Percentiles rank a stretch among this genome's conserved stretches.
phyloP scores from a whole-genome alignment of 495 filamentous ascomycete genomes.

The Xylaria longipes region DNA sequence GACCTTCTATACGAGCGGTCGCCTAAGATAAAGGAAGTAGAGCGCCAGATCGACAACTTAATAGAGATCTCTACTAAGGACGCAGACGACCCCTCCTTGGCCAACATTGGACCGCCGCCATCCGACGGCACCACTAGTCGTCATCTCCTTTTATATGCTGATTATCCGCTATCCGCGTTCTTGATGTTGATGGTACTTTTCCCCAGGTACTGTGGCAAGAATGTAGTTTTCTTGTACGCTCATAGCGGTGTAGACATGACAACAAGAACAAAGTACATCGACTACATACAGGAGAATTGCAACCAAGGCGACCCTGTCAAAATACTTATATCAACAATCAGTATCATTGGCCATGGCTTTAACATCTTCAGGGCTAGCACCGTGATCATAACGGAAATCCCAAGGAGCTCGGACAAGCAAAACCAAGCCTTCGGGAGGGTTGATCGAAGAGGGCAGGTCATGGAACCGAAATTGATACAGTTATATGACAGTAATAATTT shows the following conservation, averaged over 20 bases:
- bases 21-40: not conserved
- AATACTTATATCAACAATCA: not conserved
- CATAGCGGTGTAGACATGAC: not conserved
- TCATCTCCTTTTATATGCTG: not conserved
- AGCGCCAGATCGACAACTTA: not conserved
- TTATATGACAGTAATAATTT: not conserved
- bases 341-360: not conserved
- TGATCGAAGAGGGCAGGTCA: not conserved
- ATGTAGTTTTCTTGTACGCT: not conserved
- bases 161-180: not conserved
- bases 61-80: not conserved
- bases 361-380: not conserved
- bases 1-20: not conserved
- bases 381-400: not conserved
- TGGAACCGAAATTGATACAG: not conserved
- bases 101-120: not conserved
- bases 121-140: not conserved
- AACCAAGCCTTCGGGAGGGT: not conserved
- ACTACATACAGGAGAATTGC: constrained; percentile 3
- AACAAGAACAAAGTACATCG: not conserved
- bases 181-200: not conserved
- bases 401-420: not conserved
- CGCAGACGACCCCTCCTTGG: not conserved
- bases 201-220: not conserved
- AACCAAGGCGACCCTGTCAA: not conserved